Evolutionary conservation across 1,284 basidiomycete species (phyloP), one percentile per base, ranked within the genome.

Genomic region (Binderoboletus segoi): DNA sequence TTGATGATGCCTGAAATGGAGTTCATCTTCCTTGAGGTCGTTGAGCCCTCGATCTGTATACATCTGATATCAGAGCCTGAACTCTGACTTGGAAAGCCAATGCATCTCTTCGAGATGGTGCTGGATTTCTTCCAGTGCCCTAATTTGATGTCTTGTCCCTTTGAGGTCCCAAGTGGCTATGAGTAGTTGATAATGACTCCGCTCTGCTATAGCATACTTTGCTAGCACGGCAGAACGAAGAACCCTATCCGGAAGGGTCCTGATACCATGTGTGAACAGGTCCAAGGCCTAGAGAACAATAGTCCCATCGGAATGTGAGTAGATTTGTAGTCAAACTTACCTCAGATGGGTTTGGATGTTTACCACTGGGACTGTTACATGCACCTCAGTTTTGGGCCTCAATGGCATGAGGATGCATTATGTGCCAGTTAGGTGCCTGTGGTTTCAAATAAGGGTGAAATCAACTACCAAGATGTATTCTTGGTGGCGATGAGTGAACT

Each of bases 131-230:
- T 55, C 42, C 11, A 46, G 32, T 12, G 30, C 13, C 2, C 18
- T 11, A 15, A 52, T 10, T 24, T 7, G 18, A 24, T 32, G n/a
- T 23, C 23, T 56, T 4, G 30, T 37, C 8, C 5, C 37, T 47
- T 56, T 30, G 1, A 56, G 35, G n/a, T 56, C 48, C 54, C 54
- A 42, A 10, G 18, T 35, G 21, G 53, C 47, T 0, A 55, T 13
- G 21, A 55, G 53, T 1, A 50, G 42, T 11, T 24, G 48, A 26
- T 50, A 33, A 20, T 28, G 20, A 32, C 48, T 45, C 33, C 33
- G 50, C 16, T 55, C 53, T 23, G 42, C 42, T 16, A 16, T 3
- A 15, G 48, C 53, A 50, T 32, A 50, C 42, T 50, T 51, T 20
- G 8, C 53, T 6, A 40, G 8, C 42, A 55, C 18, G 7, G 48